A percentile compares a stretch with the other conserved stretches of the same genome.
phyloP scores from a whole-genome alignment of 495 filamentous ascomycete species.

The Aspergillus incahuasiensis region DNA sequence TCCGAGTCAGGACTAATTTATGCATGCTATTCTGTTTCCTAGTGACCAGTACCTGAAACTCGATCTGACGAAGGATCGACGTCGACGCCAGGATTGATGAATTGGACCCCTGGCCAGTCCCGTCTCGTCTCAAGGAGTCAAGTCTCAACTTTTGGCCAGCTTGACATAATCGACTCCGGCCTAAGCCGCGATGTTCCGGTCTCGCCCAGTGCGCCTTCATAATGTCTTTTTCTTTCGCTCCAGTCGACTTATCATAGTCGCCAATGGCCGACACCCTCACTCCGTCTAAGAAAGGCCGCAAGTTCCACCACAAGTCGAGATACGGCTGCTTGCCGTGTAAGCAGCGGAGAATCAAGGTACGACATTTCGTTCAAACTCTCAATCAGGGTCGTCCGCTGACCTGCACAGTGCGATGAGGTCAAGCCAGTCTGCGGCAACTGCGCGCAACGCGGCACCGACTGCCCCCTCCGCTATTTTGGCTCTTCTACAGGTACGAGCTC shows the following conservation, averaged over 20 bases:
- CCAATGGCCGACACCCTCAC: neutral
- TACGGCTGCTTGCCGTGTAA: conserved; percentile 9
- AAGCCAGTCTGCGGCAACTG: conserved; percentile 8
- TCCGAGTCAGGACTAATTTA: too few relatives aligned
- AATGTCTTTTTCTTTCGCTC: neutral
- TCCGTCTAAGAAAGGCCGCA: neutral
- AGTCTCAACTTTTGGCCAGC: too few relatives aligned
- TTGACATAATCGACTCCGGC: too few relatives aligned
- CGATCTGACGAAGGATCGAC: too few relatives aligned
- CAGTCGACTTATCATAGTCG: neutral
- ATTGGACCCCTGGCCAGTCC: too few relatives aligned
- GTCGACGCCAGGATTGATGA: too few relatives aligned
- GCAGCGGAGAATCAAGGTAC: conserved; percentile 11
- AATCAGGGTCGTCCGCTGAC: neutral
- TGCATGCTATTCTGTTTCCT: too few relatives aligned
- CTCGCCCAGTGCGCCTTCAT: neutral
- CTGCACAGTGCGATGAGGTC: conserved; percentile 5
- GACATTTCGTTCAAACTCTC: neutral
- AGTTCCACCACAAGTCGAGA: conserved; percentile 8
- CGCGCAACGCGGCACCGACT: neutral
- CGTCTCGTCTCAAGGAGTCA: too few relatives aligned
- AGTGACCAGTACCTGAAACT: too few relatives aligned
- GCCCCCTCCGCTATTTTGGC: neutral
- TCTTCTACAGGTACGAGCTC: too few relatives aligned
- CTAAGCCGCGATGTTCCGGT: too few relatives aligned